Evolutionary conservation across 129 eudicot genomes (phyloP), one percentile per base, ranked within the genome.

Genomic region (Artemisia argyi): DNA sequence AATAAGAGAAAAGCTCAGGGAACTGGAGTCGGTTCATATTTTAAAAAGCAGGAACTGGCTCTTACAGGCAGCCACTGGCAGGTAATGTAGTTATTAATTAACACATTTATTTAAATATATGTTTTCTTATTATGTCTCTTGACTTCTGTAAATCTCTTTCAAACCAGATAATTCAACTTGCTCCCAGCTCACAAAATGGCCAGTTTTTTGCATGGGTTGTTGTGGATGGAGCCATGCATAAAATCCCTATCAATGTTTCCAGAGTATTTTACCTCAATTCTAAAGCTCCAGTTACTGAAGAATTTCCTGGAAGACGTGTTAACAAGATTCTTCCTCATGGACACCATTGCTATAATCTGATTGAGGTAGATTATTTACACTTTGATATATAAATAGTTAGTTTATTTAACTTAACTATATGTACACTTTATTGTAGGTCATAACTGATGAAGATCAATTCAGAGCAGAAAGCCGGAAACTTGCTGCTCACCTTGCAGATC

Each of bases 251-350:
- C 48, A 79, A 61, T 59, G 95, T 95, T 30, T 91, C 99, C n/a
- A 79, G 99, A 85, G 83, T 91, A 32, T 91, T 95, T 81, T 95
- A 88, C 79, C 89, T 91, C 66, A 95, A 95, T 74, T 91, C 91
- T 54, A 95, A 91, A 86, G 96, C 99, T 84, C 89, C 96, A 52
- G 75, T 90, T 65, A 90, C 99, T 4, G 99, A 95, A 80, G 97
- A 95, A 35, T 88, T 95, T 73, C 99, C 99, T 73, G 99, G 99
- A 78, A 95, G 86, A 76, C 96, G 86, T 54, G 96, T 91, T 59
- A 95, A 78, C 79, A 95, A 95, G 84, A 81, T 71, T 78, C 97
- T 95, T 83, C 99, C 99, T 39, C 97, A 95, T 86, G 97, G 97
- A 53, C 97, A 79, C 79, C 82, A 57, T 69, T 87, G 79, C 83